Conservation (phyloP, 192 early-diverging fungal genomes). For the Mortierella hygrophila region DNA sequence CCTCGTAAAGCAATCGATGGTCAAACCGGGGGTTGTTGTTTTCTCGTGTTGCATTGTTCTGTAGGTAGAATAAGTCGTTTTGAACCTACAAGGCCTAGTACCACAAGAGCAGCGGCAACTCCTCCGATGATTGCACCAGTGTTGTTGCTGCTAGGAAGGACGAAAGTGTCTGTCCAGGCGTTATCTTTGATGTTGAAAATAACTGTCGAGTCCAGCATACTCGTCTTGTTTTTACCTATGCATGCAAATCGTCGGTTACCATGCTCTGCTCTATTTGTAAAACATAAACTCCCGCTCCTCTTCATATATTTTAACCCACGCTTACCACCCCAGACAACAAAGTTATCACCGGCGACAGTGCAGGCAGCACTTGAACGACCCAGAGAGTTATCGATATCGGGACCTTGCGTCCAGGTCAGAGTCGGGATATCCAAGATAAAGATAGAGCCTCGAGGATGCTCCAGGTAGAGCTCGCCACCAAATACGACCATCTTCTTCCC, state of each 20-base stretch:
- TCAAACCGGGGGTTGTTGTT: not conserved
- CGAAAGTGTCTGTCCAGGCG: not conserved
- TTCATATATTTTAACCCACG: not conserved
- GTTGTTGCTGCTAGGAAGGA: not conserved
- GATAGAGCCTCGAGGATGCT: not conserved
- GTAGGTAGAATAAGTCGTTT: not conserved
- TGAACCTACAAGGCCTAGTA: not conserved
- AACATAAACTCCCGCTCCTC: not conserved
- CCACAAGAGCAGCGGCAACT: not conserved
- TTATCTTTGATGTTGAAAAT: not conserved
- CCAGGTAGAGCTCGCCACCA: not conserved
- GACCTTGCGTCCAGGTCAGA: not conserved
- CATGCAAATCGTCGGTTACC: not conserved
- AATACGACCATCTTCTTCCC: slow-evolving; percentile 11
- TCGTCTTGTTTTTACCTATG: not conserved
- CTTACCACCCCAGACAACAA: slow-evolving; percentile 16
- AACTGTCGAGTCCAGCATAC: not conserved
- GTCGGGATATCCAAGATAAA: slow-evolving; percentile 3
- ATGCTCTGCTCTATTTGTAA: too few relatives aligned
- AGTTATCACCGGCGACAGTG: not conserved
- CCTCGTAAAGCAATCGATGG: not conserved
- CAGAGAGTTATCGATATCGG: not conserved
- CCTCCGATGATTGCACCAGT: not conserved
- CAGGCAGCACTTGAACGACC: slow-evolving; percentile 1
- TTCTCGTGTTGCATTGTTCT: not conserved